A percentile compares a stretch with the other conserved stretches of the same genome.
Conservation (phyloP, 768 basidiomycete species). For the Galerina marginata region DNA sequence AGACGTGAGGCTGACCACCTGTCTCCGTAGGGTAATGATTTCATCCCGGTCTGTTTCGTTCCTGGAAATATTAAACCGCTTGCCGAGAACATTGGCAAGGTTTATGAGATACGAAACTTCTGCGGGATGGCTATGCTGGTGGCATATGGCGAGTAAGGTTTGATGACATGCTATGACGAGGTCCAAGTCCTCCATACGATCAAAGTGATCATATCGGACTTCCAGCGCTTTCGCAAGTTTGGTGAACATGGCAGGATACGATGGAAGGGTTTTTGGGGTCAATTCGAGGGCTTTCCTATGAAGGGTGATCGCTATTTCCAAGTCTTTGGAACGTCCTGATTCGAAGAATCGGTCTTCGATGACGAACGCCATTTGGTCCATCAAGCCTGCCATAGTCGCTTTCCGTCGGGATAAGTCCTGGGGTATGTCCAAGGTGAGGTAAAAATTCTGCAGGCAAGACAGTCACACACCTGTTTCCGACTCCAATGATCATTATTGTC, state of each 20-base stretch:
- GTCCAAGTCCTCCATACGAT: background rate
- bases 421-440: background rate
- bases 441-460: background rate
- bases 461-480: background rate
- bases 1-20: background rate
- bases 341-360: constrained; percentile 4
- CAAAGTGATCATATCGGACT: background rate
- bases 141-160: background rate
- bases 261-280: background rate
- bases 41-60: background rate
- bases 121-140: background rate
- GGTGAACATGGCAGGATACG: background rate
- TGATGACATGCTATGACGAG: background rate
- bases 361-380: background rate
- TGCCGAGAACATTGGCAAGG: background rate
- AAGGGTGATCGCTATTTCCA: constrained; percentile 3
- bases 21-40: background rate
- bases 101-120: background rate
- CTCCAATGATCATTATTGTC: background rate
- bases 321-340: background rate
- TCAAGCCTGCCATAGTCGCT: background rate
- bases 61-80: background rate
- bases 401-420: constrained; percentile 1
- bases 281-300: constrained; percentile 2
- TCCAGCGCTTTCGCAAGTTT: background rate